Base-by-base conservation (phyloP, 2,329 filamentous ascomycete genomes). In the Epichloe baconii region DNA sequence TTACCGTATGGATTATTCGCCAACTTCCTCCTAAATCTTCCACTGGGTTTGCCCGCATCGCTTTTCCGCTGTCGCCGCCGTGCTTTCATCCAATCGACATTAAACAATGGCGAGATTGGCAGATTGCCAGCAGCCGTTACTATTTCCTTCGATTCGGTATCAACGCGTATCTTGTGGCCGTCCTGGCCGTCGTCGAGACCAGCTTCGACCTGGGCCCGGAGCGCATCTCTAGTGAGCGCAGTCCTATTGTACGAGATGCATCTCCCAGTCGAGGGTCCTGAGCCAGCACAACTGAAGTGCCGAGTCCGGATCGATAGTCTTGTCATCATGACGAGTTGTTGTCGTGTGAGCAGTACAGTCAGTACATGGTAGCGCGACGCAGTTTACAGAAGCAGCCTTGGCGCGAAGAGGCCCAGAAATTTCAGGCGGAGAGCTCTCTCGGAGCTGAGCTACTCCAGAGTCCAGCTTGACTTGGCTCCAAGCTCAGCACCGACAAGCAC, bases 1-100 rank as follows among this genome's bases (percentile, higher is more conserved):
- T 34, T 68, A 85, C 82, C 85, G 57, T 78, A 88, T 2, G 82
- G 72, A 56, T 86, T 89, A 38, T 72, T 71, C 34, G 68, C 69
- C 2, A 88, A 67, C 53, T 78, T 75, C 52, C 70, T 71, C 59
- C 83, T 78, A 53, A 87, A 78, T 2, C 72, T 66, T 12, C 66
- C 70, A 2, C 52, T 57, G 0, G 61, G 59, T 34, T 55, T 64
- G 51, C 52, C 65, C 62, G 44, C 61, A 37, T 52, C 67, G 0
- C 62, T 58, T 52, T 71, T 72, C 43, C 64, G 71, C 54, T 67
- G 74, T 14, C 70, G 68, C 40, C 68, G 62, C 51, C 64, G 70
- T 0, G 69, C 68, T 37, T 71, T 64, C 55, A 73, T 70, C 65
- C 73, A 80, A 2, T 58, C 57, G 4, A 73, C 68, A 66, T 80